Evolutionary conservation across 306 rosid genomes (phyloP), one percentile per base, ranked within the genome.

Genomic region (Medicago lupulina): DNA sequence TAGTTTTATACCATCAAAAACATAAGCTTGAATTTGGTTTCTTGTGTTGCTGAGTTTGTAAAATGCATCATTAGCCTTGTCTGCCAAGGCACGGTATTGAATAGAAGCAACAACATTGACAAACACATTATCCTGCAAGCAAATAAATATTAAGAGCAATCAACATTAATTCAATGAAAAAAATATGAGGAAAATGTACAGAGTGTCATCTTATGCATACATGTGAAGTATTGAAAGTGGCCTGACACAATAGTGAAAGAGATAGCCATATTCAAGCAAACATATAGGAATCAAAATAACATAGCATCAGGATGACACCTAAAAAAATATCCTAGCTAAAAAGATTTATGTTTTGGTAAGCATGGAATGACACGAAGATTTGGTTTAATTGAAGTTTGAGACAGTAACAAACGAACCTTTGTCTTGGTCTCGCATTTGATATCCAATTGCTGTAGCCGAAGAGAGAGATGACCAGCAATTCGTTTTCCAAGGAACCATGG

Each of bases 21-120:
- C 98, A 79, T 94, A 91, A 46, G 97, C 94, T 82, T 94, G 97
- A 82, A 94, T 90, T 84, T 94, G 98, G 54, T 80, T 17, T 72
- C 88, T 90, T 55, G 97, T 91, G 84, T 94, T 91, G 90, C 84
- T 90, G 14, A 94, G 97, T 76, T 86, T 94, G 88, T 94, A 94
- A 86, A 91, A 94, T 38, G 98, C 98, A 81, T 94, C 98, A 9
- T n/a, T 80, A 21, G 96, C 98, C 73, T 91, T 90, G 67, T 86
- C 78, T 38, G 91, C 91, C 77, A 94, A 80, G 60, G 97, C 97
- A 43, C 91, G 97, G 47, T 87, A 94, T 83, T 94, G 98, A 78
- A 94, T 73, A 1, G 97, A 94, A 25, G 98, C 98, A 76, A 94
- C 98, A 16, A 94, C 98, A 5, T 86, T 94, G 68, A 94, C 98